phyloP scores from a whole-genome alignment of 1,284 basidiomycete genomes.

The Cutaneotrichosporon dermatis region DNA sequence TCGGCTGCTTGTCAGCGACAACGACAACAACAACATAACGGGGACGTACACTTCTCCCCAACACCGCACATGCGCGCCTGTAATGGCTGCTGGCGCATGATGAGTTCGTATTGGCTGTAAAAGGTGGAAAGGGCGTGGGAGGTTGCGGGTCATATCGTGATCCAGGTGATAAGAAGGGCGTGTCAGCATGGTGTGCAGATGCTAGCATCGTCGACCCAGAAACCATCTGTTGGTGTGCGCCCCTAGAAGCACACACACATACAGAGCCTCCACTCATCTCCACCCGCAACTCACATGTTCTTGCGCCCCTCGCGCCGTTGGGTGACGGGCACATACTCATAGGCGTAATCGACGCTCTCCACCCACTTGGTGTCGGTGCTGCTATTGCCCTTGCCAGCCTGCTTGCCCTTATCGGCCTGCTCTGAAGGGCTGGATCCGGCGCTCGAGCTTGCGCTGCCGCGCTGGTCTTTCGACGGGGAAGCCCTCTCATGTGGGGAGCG shows the following conservation, averaged over 20 bases:
- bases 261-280: neutral
- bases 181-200: slow-evolving; percentile 1
- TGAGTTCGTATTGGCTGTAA: slow-evolving; percentile 68
- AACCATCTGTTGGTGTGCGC: neutral
- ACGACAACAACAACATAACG: slow-evolving; percentile 6
- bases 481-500: neutral
- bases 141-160: neutral
- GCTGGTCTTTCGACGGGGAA: neutral
- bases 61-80: slow-evolving; percentile 85
- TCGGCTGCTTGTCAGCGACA: slow-evolving; percentile 59
- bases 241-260: neutral
- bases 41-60: slow-evolving; percentile 67
- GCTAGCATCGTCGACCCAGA: neutral
- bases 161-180: neutral
- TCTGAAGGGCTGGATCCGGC: neutral
- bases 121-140: neutral
- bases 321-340: slow-evolving; percentile 43
- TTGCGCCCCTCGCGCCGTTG: slow-evolving; percentile 25
- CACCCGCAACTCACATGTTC: slow-evolving; percentile 29
- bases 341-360: slow-evolving; percentile 39
- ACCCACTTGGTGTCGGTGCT: slow-evolving; percentile 21
- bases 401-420: neutral
- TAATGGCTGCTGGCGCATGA: slow-evolving; percentile 80
- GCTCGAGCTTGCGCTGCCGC: neutral
- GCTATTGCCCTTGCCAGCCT: neutral